Percentiles rank a stretch among this genome's conserved stretches.
These are phyloP conservation scores for Coniophora puteana DNA, from an alignment of 1,284 basidiomycete species.

Conservation along the genomic window DNA sequence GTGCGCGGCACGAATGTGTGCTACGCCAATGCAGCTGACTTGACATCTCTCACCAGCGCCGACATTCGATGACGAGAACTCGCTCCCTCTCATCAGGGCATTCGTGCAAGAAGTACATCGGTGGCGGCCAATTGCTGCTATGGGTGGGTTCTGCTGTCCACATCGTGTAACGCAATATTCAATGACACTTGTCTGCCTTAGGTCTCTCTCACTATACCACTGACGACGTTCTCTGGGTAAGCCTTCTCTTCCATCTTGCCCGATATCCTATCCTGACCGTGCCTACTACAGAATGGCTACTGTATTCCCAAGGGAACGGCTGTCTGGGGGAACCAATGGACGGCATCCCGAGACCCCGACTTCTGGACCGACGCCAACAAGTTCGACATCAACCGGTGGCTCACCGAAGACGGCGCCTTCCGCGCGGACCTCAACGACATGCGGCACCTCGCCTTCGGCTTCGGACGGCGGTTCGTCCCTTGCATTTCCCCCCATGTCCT, in stretches of 20 bases:
- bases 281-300: neutral
- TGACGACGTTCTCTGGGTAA: neutral
- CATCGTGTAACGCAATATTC: neutral
- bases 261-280: neutral
- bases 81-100: constrained; percentile 29
- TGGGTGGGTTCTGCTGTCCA: neutral
- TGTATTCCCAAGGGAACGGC: constrained; percentile 1
- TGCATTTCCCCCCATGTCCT: no score
- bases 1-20: neutral
- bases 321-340: neutral
- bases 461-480: constrained; percentile 11
- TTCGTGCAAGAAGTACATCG: constrained; percentile 29
- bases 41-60: constrained; percentile 19
- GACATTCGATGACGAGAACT: constrained; percentile 27
- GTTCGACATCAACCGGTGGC: constrained; percentile 14
- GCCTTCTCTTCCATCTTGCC: neutral
- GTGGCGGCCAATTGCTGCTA: neutral
- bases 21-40: neutral
- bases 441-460: constrained; percentile 11
- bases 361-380: constrained; percentile 18
- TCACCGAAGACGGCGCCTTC: constrained; percentile 9
- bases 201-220: neutral
- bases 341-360: constrained; percentile 12
- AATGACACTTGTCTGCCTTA: neutral
- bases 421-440: constrained; percentile 11